Evolutionary conservation across 192 early-diverging fungal species (phyloP), one percentile per base, ranked within the genome.

Genomic region (Coemansia sp.): DNA sequence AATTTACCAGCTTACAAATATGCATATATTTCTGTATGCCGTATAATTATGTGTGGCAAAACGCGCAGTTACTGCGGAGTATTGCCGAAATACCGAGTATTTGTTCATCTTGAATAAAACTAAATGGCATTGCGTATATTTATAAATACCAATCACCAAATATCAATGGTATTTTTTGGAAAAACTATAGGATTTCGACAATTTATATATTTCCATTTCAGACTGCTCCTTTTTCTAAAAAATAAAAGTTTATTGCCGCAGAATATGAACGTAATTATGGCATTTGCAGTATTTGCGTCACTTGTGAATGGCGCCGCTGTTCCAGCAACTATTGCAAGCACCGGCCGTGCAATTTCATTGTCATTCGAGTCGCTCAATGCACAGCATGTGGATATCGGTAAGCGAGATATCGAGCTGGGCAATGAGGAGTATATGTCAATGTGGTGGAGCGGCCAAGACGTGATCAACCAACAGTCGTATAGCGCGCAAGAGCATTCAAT

Each of bases 291-390:
- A 15, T 43, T 43, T 43, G 41, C 12, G 41, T 43, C 41, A n/a
- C 11, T 43, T n/a, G 15, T 43, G 15, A 11, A 43, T 43, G 41
- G 41, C 11, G 41, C 41, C 11, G 41, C 41, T 43, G 15, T 43
- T 43, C 41, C 41, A 15, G 23, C 19, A 52, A 19, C 25, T 14
- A 21, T n/a, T 2, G 4, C 56, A 47, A 60, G 45, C 37, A 43
- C 10, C 2, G 49, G 15, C 9, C 52, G 21, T 58, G 47, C 62
- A 25, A 21, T 63, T 21, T 1, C 53, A 9, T 17, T 67, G 32
- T 69, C 69, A 25, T 60, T 71, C 22, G 52, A 65, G 17, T 29
- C 61, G 5, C 22, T 66, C 9, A 57, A 23, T 1, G 1, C 41
- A 2, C 24, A 35, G 3, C 24, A 24, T 15, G 12, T 7, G 1